phyloP scores from a whole-genome alignment of 1,284 basidiomycete genomes.

The Sanghuangporus sanghuang region DNA sequence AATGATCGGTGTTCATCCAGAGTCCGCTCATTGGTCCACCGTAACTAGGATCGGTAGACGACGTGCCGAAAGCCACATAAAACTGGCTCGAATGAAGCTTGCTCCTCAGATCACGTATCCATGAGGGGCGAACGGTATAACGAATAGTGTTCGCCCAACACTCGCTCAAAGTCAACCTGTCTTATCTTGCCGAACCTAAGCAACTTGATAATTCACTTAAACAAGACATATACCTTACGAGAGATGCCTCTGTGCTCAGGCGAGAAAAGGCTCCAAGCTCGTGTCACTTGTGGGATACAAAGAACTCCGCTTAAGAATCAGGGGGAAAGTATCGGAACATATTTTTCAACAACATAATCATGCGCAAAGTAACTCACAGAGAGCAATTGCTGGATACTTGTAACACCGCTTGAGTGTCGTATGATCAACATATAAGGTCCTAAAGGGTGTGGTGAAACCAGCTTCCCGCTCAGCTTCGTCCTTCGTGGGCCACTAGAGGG shows the following conservation, averaged over 20 bases:
- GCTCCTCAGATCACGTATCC: too few relatives aligned
- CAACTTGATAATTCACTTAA: neutral
- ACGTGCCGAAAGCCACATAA: too few relatives aligned
- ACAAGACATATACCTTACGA: neutral
- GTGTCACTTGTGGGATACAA: neutral
- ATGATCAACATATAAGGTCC: conserved; percentile 45
- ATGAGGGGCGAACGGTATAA: too few relatives aligned
- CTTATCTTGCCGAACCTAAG: neutral
- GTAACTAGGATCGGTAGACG: neutral
- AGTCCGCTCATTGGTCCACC: neutral
- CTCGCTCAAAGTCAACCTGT: too few relatives aligned
- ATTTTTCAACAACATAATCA: neutral
- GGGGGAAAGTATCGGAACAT: neutral
- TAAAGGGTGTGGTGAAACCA: conserved; percentile 37
- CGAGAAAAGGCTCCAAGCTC: neutral
- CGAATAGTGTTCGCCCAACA: too few relatives aligned
- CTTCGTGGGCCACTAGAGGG: conserved; percentile 14
- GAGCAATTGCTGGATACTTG: neutral
- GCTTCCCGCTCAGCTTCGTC: conserved; percentile 42
- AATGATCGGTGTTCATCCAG: too few relatives aligned
- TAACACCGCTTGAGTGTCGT: conserved; percentile 30
- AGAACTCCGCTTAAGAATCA: conserved; percentile 27
- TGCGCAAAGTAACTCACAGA: neutral
- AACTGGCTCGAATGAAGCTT: too few relatives aligned
- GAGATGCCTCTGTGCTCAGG: neutral